Base-by-base conservation (phyloP, 805 yeast genomes). In the Yamadazyma takamatsuzukensis region DNA sequence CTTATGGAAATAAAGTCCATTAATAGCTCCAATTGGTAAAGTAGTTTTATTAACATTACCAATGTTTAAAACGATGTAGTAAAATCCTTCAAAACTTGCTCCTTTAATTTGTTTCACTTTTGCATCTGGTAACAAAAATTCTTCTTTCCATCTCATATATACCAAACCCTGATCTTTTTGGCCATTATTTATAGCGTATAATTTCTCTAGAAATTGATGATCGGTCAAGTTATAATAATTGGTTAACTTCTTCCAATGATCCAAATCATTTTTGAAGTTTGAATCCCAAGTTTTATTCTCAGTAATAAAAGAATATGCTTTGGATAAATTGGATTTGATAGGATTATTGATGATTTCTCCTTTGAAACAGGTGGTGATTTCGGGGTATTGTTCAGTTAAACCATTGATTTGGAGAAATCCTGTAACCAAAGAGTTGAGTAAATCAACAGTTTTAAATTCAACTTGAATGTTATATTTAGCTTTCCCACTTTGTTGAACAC, bases 91-190 rank as follows among this genome's bases (percentile, higher is more conserved):
- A 56, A 81, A 89, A 2, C 95, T 83, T 0, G 96, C 96, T 11
- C 74, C 90, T 43, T 62, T 65, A 36, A 74, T 74, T 44, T 70
- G 76, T 39, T 67, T 73, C n/a, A 80, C 61, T 36, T 62, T 59
- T 18, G 87, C 78, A 58, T 87, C 95, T 0, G 95, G 95, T 6
- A 84, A 79, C 39, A 89, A 60, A 50, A 87, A 87, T 48, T 79
- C 76, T 56, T 89, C 97, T 59, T 89, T 89, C 97, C 97, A 89
- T 45, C 96, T 71, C 96, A 89, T 89, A 53, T 78, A 89, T 5
- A 89, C 59, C 47, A 48, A 54, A 15, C 56, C 47, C 14, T 46
- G 43, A 29, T 59, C 58, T 22, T 51, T 56, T 19, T 43, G 30
- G 15, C 64, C 64, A 18, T 47, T 28, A 41, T 59, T 62, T 28